Conservation (phyloP, 805 yeast genomes). For the Pichia deserticola region DNA sequence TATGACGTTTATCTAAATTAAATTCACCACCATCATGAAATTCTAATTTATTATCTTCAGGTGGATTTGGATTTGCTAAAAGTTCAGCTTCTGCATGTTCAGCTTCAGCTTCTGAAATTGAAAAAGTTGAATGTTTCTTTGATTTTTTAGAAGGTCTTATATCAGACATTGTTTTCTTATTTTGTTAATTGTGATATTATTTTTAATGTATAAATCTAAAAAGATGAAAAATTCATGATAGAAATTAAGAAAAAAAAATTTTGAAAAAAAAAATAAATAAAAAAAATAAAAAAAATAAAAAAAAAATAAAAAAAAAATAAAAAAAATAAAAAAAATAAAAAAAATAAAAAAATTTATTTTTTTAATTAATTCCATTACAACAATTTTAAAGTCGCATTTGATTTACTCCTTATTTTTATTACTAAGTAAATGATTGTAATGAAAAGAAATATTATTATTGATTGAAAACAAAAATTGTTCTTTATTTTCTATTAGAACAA, state of each 20-base stretch:
- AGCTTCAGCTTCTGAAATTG: slow-evolving; percentile 54
- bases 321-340: neutral
- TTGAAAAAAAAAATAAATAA: neutral
- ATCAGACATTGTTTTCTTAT: slow-evolving; percentile 17
- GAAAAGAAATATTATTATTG: too few species aligned
- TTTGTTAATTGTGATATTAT: neutral
- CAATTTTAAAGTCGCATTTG: too few species aligned
- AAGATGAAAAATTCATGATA: neutral
- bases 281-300: neutral
- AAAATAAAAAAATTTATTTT: neutral
- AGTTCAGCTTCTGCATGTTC: slow-evolving; percentile 56
- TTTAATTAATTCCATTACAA: neutral
- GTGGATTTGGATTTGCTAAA: slow-evolving; percentile 40
- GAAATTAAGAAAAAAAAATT: too few species aligned
- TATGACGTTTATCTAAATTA: slow-evolving; percentile 43
- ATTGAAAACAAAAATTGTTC: too few species aligned
- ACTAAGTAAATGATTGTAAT: too few species aligned
- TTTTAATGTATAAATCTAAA: neutral
- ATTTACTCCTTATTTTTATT: too few species aligned
- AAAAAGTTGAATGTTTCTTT: slow-evolving; percentile 35
- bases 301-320: neutral
- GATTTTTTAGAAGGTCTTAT: slow-evolving; percentile 42
- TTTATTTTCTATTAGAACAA: too few species aligned
- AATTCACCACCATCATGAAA: slow-evolving; percentile 67
- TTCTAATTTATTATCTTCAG: slow-evolving; percentile 30